Evolutionary conservation across 108 stramenopile genomes (phyloP).

Genomic region (Thalassiosira profunda): DNA sequence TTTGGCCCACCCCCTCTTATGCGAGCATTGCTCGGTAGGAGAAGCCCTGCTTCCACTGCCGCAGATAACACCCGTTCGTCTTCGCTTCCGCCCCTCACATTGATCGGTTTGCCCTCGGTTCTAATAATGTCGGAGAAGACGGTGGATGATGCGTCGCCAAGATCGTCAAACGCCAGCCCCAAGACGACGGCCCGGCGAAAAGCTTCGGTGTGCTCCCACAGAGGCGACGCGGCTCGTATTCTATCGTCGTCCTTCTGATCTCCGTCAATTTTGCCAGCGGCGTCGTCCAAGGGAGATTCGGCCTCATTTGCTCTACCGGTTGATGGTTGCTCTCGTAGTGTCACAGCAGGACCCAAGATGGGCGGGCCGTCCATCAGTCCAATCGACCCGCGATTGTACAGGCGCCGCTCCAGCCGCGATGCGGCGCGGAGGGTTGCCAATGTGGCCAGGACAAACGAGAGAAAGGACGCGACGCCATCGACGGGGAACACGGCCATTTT

Average conservation of each 20-base stretch:
- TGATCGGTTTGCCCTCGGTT: too few relatives aligned
- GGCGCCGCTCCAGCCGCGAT: constrained; percentile 53
- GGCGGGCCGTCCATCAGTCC: constrained; percentile 81
- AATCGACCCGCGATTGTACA: constrained; percentile 55
- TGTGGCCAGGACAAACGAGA: constrained; percentile 37
- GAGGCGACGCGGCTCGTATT: constrained; percentile 40
- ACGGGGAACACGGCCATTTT: too few relatives aligned
- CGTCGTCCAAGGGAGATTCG: background rate
- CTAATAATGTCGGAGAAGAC: constrained; percentile 16
- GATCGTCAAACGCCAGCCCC: constrained; percentile 32
- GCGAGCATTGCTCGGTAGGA: constrained; percentile 15
- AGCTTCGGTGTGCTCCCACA: constrained; percentile 67
- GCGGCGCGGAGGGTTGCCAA: constrained; percentile 77
- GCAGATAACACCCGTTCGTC: constrained; percentile 30
- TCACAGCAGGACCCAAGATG: constrained; percentile 43
- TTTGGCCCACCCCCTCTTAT: constrained; percentile 1
- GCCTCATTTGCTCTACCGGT: too few relatives aligned
- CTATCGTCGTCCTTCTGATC: constrained; percentile 5
- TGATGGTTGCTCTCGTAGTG: background rate
- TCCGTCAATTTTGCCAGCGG: background rate
- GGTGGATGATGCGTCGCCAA: constrained; percentile 5
- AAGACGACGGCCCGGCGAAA: constrained; percentile 70
- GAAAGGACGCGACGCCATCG: constrained; percentile 20
- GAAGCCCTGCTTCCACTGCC: constrained; percentile 33
- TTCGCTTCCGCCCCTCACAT: background rate